Percentiles rank a stretch among this genome's conserved stretches.
Conservation (phyloP, 2,329 filamentous ascomycete genomes). For the Metarhizium robertsii region DNA sequence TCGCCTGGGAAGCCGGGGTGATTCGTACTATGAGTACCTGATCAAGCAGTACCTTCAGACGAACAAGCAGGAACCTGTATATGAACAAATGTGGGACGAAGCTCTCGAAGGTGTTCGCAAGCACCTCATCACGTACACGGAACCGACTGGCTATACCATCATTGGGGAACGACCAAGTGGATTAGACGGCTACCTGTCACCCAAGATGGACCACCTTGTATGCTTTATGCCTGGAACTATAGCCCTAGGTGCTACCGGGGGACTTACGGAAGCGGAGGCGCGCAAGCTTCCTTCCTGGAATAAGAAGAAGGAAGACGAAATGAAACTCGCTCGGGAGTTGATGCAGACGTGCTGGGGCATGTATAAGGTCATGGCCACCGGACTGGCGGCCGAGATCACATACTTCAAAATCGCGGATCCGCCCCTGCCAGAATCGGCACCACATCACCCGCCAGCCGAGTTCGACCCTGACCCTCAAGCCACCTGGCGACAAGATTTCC, state of each 20-base stretch:
- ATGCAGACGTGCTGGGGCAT: conserved; percentile 98
- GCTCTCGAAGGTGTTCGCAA: conserved; percentile 78
- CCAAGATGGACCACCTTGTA: conserved; percentile 97
- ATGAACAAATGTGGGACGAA: conserved; percentile 89
- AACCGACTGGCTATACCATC: conserved; percentile 72
- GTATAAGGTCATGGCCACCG: conserved; percentile 84
- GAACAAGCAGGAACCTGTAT: conserved; percentile 73
- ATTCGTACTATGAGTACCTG: conserved; percentile 98
- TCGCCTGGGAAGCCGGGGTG: conserved; percentile 82
- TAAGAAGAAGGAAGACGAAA: conserved; percentile 73
- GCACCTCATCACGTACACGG: conserved; percentile 83
- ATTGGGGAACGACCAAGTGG: conserved; percentile 78
- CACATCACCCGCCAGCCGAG: conserved; percentile 36
- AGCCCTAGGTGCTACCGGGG: conserved; percentile 76
- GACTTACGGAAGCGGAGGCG: conserved; percentile 65
- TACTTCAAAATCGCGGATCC: conserved; percentile 73
- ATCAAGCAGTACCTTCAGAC: conserved; percentile 98
- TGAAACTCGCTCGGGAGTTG: conserved; percentile 77
- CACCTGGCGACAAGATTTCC: conserved; percentile 67
- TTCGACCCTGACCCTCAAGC: conserved; percentile 45
- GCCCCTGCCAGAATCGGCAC: conserved; percentile 47
- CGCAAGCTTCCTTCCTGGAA: conserved; percentile 65
- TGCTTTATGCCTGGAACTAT: conserved; percentile 98
- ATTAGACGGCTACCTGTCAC: conserved; percentile 53
- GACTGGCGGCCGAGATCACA: conserved; percentile 88